These are phyloP conservation scores for Colletotrichum sp. DNA, from an alignment of 2,329 filamentous ascomycete genomes.

Conservation along the genomic window DNA sequence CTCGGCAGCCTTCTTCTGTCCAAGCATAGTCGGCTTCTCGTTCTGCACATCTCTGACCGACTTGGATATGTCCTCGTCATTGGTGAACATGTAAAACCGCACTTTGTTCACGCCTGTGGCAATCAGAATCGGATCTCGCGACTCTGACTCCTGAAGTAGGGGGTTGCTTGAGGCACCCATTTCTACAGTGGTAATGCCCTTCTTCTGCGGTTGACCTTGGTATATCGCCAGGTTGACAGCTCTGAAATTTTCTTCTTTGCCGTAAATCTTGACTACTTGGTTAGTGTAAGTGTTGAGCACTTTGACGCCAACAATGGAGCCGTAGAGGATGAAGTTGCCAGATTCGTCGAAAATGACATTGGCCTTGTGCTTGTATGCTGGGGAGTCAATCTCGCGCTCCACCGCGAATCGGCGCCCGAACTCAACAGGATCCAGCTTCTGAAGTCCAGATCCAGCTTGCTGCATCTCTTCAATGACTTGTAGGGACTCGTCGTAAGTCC, in stretches of 20 bases:
- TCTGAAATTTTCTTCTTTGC: constrained; percentile 86
- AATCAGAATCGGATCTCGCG: constrained; percentile 87
- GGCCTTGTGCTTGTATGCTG: constrained; percentile 69
- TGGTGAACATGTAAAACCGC: constrained; percentile 98
- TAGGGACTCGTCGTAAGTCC: constrained; percentile 95
- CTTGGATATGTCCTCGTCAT: constrained; percentile 83
- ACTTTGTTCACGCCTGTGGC: constrained; percentile 85
- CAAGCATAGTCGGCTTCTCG: constrained; percentile 79
- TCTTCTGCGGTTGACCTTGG: constrained; percentile 94
- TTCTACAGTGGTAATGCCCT: constrained; percentile 89
- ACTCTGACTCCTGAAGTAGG: constrained; percentile 88
- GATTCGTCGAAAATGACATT: constrained; percentile 97
- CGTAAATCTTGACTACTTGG: constrained; percentile 87
- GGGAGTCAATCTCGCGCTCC: constrained; percentile 83
- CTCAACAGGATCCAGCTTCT: constrained; percentile 87
- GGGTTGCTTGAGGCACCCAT: constrained; percentile 98
- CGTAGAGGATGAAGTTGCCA: constrained; percentile 92
- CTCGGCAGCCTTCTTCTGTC: constrained; percentile 59
- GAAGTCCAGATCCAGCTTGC: constrained; percentile 82
- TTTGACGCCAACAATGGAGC: constrained; percentile 90
- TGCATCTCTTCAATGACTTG: constrained; percentile 93
- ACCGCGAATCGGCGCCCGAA: constrained; percentile 88
- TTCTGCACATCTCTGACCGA: constrained; percentile 91
- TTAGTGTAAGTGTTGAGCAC: constrained; percentile 97
- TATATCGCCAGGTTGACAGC: constrained; percentile 86